Evolutionary conservation across 805 yeast genomes (phyloP), one percentile per base, ranked within the genome.

Genomic region (Candida ipomoeae): DNA sequence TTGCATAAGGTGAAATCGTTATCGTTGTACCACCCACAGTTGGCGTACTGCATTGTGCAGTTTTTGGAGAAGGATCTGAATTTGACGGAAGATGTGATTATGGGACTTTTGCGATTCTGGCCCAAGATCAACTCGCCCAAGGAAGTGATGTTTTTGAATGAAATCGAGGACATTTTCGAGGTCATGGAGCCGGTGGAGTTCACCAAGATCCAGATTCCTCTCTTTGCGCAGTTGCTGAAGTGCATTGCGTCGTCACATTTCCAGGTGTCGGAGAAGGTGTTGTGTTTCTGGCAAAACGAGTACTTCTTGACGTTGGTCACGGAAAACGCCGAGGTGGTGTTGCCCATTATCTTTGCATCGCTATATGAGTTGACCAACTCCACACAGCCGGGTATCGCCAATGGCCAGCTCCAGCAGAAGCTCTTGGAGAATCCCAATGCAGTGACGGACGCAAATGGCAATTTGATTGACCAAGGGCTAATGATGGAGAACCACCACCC

Each of bases 1-100:
- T 73, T 94, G 67, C 99, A 94, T 68, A 92, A 94, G 67, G 92
- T 89, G 15, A 85, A 91, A 65, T 82, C 94, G 48, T 75, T 94
- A 50, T 85, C 96, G 7, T 73, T 92, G 55, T 94, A 92, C 67
- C 99, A 94, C 66, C 97, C 98, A 35, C 99, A 94, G 69, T 78
- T 94, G 57, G 96, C 98, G 6, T 94, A 94, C 69, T 94, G 99
- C 72, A 87, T 94, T 38, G 95, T 94, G 29, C 99, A 94, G 71
- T 94, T 94, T 67, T 74, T 94, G 61, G 99, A 94, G 62, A 94
- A 94, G 68, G 99, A 94, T 65, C 95, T 96, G 2, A 57, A 79
- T 13, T 75, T 94, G 59, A 92, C 98, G 2, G 97, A 91, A 67
- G 98, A 91, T 66, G 98, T 94, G n/a, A 82, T 94, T 26, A 84